A percentile compares a stretch with the other conserved stretches of the same genome.
Conservation (phyloP, 768 basidiomycete genomes). For the Collybia mongolica region DNA sequence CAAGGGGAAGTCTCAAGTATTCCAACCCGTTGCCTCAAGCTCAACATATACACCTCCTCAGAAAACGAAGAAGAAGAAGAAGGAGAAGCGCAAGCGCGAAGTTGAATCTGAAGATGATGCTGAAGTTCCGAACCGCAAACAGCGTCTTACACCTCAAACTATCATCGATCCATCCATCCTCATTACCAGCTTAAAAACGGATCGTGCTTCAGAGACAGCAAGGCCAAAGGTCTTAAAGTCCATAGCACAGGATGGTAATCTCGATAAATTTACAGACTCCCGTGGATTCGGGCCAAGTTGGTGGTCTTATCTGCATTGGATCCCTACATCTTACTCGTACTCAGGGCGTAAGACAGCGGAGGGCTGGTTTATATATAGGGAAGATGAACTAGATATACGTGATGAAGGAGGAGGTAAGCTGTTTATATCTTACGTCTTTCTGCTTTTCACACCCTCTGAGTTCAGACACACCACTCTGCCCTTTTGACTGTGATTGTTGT, state of each 20-base stretch:
- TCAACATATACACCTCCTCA: conserved; percentile 38
- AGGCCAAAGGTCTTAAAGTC: conserved; percentile 10
- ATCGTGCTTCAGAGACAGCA: conserved; percentile 4
- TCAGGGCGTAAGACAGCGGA: conserved; percentile 78
- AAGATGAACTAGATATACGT: conserved; percentile 75
- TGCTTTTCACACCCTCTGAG: conserved; percentile 21
- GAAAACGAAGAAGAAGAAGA: conserved; percentile 45
- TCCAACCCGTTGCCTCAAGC: conserved; percentile 22
- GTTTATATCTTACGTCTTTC: conserved; percentile 4
- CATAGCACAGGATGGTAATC: conserved; percentile 20
- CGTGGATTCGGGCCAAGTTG: conserved; percentile 69
- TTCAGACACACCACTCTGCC: conserved; percentile 79
- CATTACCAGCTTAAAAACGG: conserved; percentile 29
- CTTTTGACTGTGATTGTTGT: conserved; percentile 91
- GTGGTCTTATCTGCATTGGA: conserved; percentile 25
- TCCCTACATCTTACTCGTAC: conserved; percentile 9
- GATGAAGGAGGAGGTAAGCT: conserved; percentile 70
- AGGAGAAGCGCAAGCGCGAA: conserved; percentile 21
- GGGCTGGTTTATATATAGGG: conserved; percentile 78
- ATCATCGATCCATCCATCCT: conserved; percentile 61
- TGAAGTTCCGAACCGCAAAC: conserved; percentile 23
- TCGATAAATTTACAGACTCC: conserved; percentile 66
- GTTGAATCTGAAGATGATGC: conserved; percentile 9
- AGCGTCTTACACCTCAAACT: conserved; percentile 54
- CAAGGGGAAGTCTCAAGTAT: conserved; percentile 35